A percentile compares a stretch with the other conserved stretches of the same genome.
Conservation (phyloP, 495 filamentous ascomycete genomes). For the Venustampulla echinocandica region DNA sequence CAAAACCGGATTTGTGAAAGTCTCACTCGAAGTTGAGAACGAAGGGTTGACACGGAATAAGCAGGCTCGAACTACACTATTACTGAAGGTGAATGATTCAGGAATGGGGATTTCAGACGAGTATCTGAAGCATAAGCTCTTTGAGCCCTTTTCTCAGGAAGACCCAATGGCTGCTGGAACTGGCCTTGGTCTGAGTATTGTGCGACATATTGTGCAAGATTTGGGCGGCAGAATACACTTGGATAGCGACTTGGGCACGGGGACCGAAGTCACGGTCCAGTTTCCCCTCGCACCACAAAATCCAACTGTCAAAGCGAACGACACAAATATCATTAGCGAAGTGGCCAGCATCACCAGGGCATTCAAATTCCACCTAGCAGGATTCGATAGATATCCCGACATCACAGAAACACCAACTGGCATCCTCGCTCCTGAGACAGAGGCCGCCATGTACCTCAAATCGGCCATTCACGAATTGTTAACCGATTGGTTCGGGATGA, state of each 20-base stretch:
- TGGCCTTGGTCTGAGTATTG: constrained; percentile 62
- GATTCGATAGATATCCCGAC: constrained; percentile 29
- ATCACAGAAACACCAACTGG: constrained; percentile 27
- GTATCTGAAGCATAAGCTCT: constrained; percentile 58
- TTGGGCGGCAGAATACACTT: constrained; percentile 54
- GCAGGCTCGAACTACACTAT: constrained; percentile 12
- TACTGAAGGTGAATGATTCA: constrained; percentile 24
- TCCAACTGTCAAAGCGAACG: constrained; percentile 5
- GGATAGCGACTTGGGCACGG: constrained; percentile 43
- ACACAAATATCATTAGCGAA: constrained; percentile 6
- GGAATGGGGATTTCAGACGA: constrained; percentile 54
- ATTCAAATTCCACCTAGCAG: constrained; percentile 25
- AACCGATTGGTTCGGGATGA: constrained; percentile 34
- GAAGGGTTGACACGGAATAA: constrained; percentile 1
- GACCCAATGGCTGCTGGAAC: constrained; percentile 55
- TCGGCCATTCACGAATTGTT: constrained; percentile 24
- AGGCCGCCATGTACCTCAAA: constrained; percentile 27
- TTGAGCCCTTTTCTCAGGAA: constrained; percentile 66
- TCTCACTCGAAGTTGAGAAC: constrained; percentile 14
- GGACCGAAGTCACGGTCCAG: constrained; percentile 50
- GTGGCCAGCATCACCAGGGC: constrained; percentile 20
- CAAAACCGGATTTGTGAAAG: constrained; percentile 16
- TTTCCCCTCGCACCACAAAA: constrained; percentile 31
- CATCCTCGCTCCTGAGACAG: constrained; percentile 23
- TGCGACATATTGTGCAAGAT: constrained; percentile 53